A percentile compares a stretch with the other conserved stretches of the same genome.
These are phyloP conservation scores for Volvariella surrecta DNA, from an alignment of 1,284 basidiomycete species.

Conservation along the genomic window DNA sequence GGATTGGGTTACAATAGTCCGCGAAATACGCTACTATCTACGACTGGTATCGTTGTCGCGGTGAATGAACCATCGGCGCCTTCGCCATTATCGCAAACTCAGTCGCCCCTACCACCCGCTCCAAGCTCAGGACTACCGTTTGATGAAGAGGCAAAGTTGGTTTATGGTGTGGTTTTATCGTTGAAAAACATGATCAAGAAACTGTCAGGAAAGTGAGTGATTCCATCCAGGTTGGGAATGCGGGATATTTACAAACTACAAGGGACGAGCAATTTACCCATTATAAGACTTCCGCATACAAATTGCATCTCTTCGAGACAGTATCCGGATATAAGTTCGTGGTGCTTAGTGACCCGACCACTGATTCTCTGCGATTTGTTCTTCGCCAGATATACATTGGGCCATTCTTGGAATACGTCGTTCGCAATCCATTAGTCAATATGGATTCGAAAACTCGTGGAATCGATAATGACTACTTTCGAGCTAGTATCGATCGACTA, in stretches of 20 bases:
- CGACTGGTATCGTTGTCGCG: constrained; percentile 61
- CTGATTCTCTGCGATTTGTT: constrained; percentile 77
- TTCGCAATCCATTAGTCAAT: constrained; percentile 80
- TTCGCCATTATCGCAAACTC: constrained; percentile 26
- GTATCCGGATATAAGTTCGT: constrained; percentile 92
- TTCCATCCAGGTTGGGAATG: constrained; percentile 2
- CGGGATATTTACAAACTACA: constrained; percentile 4
- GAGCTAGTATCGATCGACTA: constrained; percentile 73
- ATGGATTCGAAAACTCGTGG: constrained; percentile 79
- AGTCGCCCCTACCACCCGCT: constrained; percentile 18
- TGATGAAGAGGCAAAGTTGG: constrained; percentile 96
- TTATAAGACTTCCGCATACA: constrained; percentile 90
- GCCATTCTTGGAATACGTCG: constrained; percentile 90
- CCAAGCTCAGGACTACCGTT: constrained; percentile 67
- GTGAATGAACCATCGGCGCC: constrained; percentile 39
- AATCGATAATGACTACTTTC: constrained; percentile 89
- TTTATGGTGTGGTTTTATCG: constrained; percentile 93
- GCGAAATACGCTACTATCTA: constrained; percentile 52
- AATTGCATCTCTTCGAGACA: constrained; percentile 90
- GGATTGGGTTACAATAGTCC: constrained; percentile 41
- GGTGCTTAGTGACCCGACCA: constrained; percentile 82
- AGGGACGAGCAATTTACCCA: constrained; percentile 89
- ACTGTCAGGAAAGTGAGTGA: constrained; percentile 69
- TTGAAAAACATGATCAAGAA: constrained; percentile 94
- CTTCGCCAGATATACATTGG: constrained; percentile 89